phyloP scores from a whole-genome alignment of 495 filamentous ascomycete species.

The Neurospora discreta region DNA sequence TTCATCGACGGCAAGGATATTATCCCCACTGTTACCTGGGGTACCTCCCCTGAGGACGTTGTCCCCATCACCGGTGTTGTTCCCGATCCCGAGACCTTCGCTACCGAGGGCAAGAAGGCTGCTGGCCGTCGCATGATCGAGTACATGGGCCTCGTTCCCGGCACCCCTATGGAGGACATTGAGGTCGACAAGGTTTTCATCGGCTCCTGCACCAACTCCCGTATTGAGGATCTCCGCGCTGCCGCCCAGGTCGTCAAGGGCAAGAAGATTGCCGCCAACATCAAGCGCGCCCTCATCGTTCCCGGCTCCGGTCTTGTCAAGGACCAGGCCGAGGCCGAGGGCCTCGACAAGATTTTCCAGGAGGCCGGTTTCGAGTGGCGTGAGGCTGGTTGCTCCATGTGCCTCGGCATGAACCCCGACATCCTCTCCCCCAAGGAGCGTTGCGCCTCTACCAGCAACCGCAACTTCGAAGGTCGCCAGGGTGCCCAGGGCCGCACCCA shows the following conservation, averaged over 20 bases:
- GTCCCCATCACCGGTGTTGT: constrained; percentile 85
- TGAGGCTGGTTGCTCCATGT: constrained; percentile 98
- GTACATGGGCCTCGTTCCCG: constrained; percentile 87
- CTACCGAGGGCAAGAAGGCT: constrained; percentile 62
- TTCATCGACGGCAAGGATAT: constrained; percentile 88
- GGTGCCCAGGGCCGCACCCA: constrained; percentile 89
- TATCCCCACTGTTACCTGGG: constrained; percentile 89
- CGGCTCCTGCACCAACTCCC: constrained; percentile 93
- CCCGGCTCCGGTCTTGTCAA: constrained; percentile 94
- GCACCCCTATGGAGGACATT: constrained; percentile 85
- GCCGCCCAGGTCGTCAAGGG: constrained; percentile 79
- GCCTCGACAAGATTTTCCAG: constrained; percentile 81
- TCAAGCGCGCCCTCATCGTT: constrained; percentile 92
- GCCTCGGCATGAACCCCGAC: constrained; percentile 97
- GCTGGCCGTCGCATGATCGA: constrained; percentile 73
- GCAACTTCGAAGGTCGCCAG: constrained; percentile 96
- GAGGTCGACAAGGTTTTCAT: constrained; percentile 93
- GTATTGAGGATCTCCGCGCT: constrained; percentile 90
- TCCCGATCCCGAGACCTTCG: constrained; percentile 78
- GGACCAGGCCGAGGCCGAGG: constrained; percentile 82
- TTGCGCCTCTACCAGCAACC: constrained; percentile 91
- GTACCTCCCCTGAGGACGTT: constrained; percentile 92
- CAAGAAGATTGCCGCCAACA: constrained; percentile 70
- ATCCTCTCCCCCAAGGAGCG: constrained; percentile 90
- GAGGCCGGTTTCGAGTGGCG: constrained; percentile 97